Evolutionary conservation across 441 rosid genomes (phyloP).

Genomic region (Gossypium laxum): DNA sequence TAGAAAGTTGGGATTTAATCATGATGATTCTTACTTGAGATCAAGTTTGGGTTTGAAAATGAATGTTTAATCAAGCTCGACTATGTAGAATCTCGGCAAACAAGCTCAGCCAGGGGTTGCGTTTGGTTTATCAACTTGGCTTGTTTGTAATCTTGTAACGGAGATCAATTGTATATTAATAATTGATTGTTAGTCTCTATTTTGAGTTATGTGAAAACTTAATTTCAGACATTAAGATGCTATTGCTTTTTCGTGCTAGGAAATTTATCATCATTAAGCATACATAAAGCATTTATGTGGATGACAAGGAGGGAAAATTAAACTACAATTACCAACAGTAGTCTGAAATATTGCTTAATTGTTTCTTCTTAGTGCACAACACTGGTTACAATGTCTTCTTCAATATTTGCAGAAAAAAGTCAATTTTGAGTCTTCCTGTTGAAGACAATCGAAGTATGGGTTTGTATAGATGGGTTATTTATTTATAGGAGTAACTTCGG

Average conservation of each 20-base stretch:
- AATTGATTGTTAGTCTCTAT: background rate
- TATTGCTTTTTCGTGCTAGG: background rate
- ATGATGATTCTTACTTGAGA: background rate
- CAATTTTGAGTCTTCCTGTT: background rate
- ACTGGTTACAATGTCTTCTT: background rate
- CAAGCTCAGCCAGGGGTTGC: background rate
- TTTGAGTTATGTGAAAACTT: background rate
- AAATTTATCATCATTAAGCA: background rate
- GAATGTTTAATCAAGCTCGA: background rate
- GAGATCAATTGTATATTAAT: background rate
- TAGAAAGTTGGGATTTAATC: background rate
- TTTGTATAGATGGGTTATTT: background rate
- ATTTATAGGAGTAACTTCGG: slow-evolving; percentile 1
- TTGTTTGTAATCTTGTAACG: background rate
- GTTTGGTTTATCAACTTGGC: background rate
- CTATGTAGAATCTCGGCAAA: background rate
- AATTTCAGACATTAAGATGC: background rate
- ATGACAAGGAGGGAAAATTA: slow-evolving; percentile 1
- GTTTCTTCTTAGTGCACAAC: background rate
- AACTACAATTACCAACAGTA: background rate
- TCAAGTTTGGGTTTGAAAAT: background rate
- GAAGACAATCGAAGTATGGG: background rate
- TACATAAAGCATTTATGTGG: background rate
- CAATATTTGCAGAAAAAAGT: background rate
- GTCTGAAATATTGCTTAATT: background rate